Evolutionary conservation across 805 yeast genomes (phyloP).

Genomic region (Candida pseudoglaebosa): DNA sequence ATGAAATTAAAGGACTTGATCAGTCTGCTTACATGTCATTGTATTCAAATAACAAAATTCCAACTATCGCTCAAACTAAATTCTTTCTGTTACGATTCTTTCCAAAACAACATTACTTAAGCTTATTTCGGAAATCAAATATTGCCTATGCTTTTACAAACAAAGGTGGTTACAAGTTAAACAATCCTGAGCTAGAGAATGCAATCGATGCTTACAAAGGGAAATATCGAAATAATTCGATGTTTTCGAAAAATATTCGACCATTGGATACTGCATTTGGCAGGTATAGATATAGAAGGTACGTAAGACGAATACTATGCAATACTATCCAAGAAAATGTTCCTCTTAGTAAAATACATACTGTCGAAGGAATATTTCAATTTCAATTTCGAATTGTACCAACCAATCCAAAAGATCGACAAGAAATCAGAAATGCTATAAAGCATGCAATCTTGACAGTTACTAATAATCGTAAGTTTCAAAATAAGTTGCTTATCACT

Average conservation of each 20-base stretch:
- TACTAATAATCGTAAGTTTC: background rate
- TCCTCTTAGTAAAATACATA: slow-evolving; percentile 3
- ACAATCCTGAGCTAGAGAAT: slow-evolving; percentile 20
- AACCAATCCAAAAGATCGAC: slow-evolving; percentile 13
- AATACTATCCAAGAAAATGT: slow-evolving; percentile 10
- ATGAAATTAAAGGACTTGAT: slow-evolving; percentile 36
- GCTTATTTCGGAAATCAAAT: slow-evolving; percentile 33
- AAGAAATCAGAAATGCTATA: slow-evolving; percentile 8
- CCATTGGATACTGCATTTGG: slow-evolving; percentile 34
- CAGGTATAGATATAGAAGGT: slow-evolving; percentile 23
- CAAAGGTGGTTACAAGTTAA: slow-evolving; percentile 23
- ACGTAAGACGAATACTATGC: slow-evolving; percentile 15
- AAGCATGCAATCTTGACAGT: slow-evolving; percentile 11
- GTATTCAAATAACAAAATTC: slow-evolving; percentile 9
- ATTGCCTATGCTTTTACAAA: slow-evolving; percentile 33
- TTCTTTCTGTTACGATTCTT: slow-evolving; percentile 26
- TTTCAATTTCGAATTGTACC: slow-evolving; percentile 20
- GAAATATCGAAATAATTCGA: slow-evolving; percentile 15
- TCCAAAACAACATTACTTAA: slow-evolving; percentile 25
- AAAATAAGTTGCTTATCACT: background rate
- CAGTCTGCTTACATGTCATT: slow-evolving; percentile 15
- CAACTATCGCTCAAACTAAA: slow-evolving; percentile 16
- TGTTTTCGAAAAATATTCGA: slow-evolving; percentile 19
- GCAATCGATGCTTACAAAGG: slow-evolving; percentile 25
- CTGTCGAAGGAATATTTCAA: slow-evolving; percentile 23